Base-by-base conservation (phyloP, 179 eudicot species). In the Nepenthes alata region DNA sequence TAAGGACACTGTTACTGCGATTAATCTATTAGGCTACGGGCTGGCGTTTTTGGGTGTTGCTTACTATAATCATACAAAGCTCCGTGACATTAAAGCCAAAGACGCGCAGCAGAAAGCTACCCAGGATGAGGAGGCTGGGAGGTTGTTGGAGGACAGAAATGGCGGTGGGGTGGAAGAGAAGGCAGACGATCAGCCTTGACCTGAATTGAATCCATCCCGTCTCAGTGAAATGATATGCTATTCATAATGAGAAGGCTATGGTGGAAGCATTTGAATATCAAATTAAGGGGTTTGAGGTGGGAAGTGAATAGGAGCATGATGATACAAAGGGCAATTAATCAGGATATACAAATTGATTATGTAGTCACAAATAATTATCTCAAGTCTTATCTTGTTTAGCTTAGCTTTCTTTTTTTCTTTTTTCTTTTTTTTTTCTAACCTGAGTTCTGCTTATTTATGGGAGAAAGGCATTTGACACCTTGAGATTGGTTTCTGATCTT, bases 41-140 rank as follows among this genome's bases (percentile, higher is more conserved):
- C 56, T 88, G 39, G 96, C 96, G 0, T 85, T 88, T 47, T 63
- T 88, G 80, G 96, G 96, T 5, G 96, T 88, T n/a, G 85, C 72
- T 1, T 85, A 79, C 62, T 88, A 88, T 64, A 85, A 88, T 69
- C 96, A 85, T 34, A 65, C 80, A n/a, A 85, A 88, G 74, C 70
- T 88, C 82, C 87, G 85, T 78, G 87, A 87, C 0, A 62, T 88
- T 53, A 85, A 85, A 82, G 95, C 87, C 0, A 85, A 83, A 52
- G 96, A 88, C 13, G 96, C 89, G 3, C 85, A 83, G 75, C 81
- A 80, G 83, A 86, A 82, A 83, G 36, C 66, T 2, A 74, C 69
- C 52, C 74, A 72, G 57, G 74, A 73, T 1, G 90, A 86, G 63
- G 94, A 83, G 74, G 88, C 81, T 55, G 75, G 72, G 0, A 84